Evolutionary conservation across 768 basidiomycete species (phyloP).

Genomic region (Phaffia tasmanica): DNA sequence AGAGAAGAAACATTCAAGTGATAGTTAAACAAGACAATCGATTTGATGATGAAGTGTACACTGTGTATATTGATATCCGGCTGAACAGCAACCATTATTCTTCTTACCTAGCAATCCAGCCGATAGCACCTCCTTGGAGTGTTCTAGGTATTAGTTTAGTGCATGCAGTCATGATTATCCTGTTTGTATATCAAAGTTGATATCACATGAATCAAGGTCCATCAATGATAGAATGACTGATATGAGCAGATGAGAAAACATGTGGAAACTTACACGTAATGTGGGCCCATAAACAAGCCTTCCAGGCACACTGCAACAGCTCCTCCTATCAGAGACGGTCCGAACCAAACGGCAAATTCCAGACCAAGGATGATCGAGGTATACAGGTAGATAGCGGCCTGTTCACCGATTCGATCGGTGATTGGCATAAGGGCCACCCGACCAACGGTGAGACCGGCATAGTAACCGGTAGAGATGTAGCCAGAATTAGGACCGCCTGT

Average conservation of each 20-base stretch:
- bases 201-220: too few species aligned
- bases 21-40: not conserved
- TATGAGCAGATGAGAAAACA: too few species aligned
- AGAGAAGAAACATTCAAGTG: too few species aligned
- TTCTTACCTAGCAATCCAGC: too few species aligned
- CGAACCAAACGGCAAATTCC: conserved; percentile 58
- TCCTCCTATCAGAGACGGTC: conserved; percentile 53
- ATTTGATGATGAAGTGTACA: too few species aligned
- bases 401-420: conserved; percentile 41
- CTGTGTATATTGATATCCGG: too few species aligned
- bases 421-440: conserved; percentile 48
- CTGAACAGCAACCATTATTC: too few species aligned
- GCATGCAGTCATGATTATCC: too few species aligned
- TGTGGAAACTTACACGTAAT: conserved; percentile 45
- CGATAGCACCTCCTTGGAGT: too few species aligned
- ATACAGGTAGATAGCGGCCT: conserved; percentile 39
- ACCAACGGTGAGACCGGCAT: conserved; percentile 45
- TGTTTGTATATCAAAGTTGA: too few species aligned
- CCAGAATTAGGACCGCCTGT: conserved; percentile 45
- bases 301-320: conserved; percentile 55
- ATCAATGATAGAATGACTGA: too few species aligned
- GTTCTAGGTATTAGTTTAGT: too few species aligned
- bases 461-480: conserved; percentile 46
- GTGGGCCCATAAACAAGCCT: conserved; percentile 63
- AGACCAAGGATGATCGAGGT: conserved; percentile 41